These are phyloP conservation scores for Apophysomyces variabilis DNA, from an alignment of 371 early-diverging fungal species.

Conservation along the genomic window DNA sequence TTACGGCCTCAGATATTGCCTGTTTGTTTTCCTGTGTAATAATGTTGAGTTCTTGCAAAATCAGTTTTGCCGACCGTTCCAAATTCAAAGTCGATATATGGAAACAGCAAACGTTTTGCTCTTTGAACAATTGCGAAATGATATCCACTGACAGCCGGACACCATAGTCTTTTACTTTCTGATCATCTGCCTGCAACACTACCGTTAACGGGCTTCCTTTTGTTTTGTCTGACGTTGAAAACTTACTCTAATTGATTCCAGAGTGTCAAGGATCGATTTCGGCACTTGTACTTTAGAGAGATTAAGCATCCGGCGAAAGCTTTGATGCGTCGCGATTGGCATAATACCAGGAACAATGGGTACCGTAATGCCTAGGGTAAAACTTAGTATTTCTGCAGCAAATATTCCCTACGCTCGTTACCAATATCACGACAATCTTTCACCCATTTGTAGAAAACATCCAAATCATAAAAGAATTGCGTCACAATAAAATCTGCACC, in stretches of 20 bases:
- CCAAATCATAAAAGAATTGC: constrained; percentile 90
- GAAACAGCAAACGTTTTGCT: constrained; percentile 61
- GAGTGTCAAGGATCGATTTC: constrained; percentile 54
- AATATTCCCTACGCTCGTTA: background rate
- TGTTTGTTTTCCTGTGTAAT: constrained; percentile 30
- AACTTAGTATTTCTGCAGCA: background rate
- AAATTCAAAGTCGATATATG: constrained; percentile 90
- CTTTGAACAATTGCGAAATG: constrained; percentile 63
- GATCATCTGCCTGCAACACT: constrained; percentile 74
- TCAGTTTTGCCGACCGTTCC: constrained; percentile 85
- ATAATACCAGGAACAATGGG: constrained; percentile 95
- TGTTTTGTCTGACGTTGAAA: background rate
- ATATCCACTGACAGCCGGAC: constrained; percentile 75
- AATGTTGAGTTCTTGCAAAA: constrained; percentile 74
- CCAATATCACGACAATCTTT: constrained; percentile 67
- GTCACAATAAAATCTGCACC: constrained; percentile 96
- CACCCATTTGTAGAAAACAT: constrained; percentile 79
- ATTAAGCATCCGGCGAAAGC: constrained; percentile 87
- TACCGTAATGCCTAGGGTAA: constrained; percentile 64
- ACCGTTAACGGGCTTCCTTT: background rate
- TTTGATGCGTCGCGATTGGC: constrained; percentile 91
- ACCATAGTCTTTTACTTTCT: constrained; percentile 93
- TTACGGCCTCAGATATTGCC: background rate
- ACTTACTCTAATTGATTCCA: constrained; percentile 80
- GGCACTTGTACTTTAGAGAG: constrained; percentile 87